Evolutionary conservation across 768 basidiomycete genomes (phyloP), one percentile per base, ranked within the genome.

Genomic region (Termitomyces heimii): DNA sequence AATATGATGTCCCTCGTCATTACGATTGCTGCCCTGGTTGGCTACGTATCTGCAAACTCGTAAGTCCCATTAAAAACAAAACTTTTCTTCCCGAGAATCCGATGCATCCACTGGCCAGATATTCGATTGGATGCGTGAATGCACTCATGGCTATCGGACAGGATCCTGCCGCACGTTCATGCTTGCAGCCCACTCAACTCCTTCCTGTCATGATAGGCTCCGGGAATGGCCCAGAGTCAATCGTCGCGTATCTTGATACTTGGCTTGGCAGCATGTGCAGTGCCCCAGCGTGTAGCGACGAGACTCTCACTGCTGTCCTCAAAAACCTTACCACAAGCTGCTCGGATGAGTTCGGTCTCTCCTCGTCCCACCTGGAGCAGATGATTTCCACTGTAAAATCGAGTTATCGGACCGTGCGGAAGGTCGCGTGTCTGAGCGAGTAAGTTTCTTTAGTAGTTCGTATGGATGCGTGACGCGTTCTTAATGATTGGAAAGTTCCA

Each of bases 361-460:
- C 35, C 12, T 22, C 50, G 12, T 28, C 64, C 9, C 65, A 63
- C 18, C 46, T 68, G 10, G 52, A 63, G 14, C 55, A 60, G 20
- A 61, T 67, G 7, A 65, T 70, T 40, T 59, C 62, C 32, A 57
- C 70, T 22, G 75, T 81, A 9, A 70, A 81, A 60, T 52, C 59
- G 37, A 68, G 65, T 22, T 88, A 84, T 63, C 79, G 82, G 7
- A 71, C 77, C 13, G 68, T 71, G 14, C 74, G 84, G 46, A 63
- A 80, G 58, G 65, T 81, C 9, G 73, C 66, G 5, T 87, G 85
- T 63, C 67, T 85, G 65, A 73, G 80, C 54, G 82, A 85, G 85
- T 86, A 57, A 64, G 80, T 72, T 22, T 16, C n/a, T 28, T 35
- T 12, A 16, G 22, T 28, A 40, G 28, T 43, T 31, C 5, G 7